Evolutionary conservation across 495 filamentous ascomycete species (phyloP).

Genomic region (Penicillium herquei): DNA sequence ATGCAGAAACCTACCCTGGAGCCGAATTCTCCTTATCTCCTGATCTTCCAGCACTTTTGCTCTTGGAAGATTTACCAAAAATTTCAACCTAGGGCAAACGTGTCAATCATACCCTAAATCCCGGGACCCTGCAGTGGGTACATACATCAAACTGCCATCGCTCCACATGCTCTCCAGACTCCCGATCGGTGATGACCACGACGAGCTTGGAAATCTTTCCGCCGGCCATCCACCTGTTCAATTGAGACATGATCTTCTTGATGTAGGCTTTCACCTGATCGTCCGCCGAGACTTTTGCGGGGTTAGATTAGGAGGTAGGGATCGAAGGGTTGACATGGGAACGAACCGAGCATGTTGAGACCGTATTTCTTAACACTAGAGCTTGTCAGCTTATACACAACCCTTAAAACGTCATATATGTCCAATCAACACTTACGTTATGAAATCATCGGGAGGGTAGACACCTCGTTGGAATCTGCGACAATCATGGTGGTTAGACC

Average conservation of each 20-base stretch:
- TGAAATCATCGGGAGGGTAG: constrained; percentile 97
- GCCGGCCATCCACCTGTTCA: constrained; percentile 93
- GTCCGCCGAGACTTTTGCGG: constrained; percentile 71
- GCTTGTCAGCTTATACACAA: not conserved
- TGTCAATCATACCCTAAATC: constrained; percentile 2
- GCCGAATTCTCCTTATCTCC: constrained; percentile 62
- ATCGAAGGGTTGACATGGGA: not conserved
- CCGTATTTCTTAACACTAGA: constrained; percentile 95
- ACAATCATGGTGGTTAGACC: constrained; percentile 11
- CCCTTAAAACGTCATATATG: not conserved
- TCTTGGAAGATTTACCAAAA: constrained; percentile 56
- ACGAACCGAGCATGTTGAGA: constrained; percentile 87
- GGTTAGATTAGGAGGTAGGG: constrained; percentile 11
- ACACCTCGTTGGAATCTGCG: constrained; percentile 88
- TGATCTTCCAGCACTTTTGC: constrained; percentile 46
- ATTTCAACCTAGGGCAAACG: constrained; percentile 62
- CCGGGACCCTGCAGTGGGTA: not conserved
- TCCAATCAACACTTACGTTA: constrained; percentile 57
- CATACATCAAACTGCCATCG: constrained; percentile 96
- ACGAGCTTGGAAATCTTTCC: constrained; percentile 97
- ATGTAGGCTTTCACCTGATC: constrained; percentile 99
- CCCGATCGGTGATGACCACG: constrained; percentile 91
- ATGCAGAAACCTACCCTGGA: constrained; percentile 45
- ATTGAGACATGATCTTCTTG: constrained; percentile 96
- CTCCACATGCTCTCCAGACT: constrained; percentile 93